Evolutionary conservation across 257 asterid genomes (phyloP).

Genomic region (Eucommia ulmoides): DNA sequence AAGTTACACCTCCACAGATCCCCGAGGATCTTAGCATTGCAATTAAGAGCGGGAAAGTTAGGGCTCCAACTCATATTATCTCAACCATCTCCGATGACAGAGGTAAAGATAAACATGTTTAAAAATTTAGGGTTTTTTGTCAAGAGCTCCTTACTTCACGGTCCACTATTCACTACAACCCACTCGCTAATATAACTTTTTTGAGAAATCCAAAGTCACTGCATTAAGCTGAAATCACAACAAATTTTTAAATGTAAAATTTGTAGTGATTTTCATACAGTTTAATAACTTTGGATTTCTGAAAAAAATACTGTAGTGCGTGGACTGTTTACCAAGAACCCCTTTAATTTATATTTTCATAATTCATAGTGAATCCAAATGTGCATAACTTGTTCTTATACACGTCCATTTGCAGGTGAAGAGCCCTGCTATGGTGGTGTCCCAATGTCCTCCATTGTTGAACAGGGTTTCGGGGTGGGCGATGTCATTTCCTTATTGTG

Average conservation of each 20-base stretch:
- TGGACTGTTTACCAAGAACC: too few species aligned
- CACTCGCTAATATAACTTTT: too few species aligned
- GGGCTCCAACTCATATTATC: constrained; percentile 97
- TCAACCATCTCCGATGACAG: constrained; percentile 97
- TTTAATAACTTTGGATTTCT: too few species aligned
- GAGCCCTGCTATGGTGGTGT: constrained; percentile 95
- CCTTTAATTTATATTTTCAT: too few species aligned
- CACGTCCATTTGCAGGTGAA: constrained; percentile 60
- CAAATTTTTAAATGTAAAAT: too few species aligned
- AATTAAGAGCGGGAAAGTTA: constrained; percentile 94
- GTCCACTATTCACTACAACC: too few species aligned
- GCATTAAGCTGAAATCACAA: too few species aligned
- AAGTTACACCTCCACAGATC: constrained; percentile 84
- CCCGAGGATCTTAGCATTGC: constrained; percentile 92
- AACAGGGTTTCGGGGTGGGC: constrained; percentile 92
- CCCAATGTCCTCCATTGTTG: constrained; percentile 94
- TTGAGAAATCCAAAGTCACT: too few species aligned
- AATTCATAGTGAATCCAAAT: constrained; percentile 2
- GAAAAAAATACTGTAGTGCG: too few species aligned
- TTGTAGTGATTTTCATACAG: too few species aligned
- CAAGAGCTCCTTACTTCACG: too few species aligned
- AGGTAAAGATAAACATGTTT: constrained; percentile 39
- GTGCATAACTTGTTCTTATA: constrained; percentile 10
- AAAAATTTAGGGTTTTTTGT: too few species aligned
- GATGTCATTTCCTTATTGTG: constrained; percentile 93